Evolutionary conservation across 2,329 filamentous ascomycete genomes (phyloP).

Genomic region (Berkeleyomyces rouxiae): DNA sequence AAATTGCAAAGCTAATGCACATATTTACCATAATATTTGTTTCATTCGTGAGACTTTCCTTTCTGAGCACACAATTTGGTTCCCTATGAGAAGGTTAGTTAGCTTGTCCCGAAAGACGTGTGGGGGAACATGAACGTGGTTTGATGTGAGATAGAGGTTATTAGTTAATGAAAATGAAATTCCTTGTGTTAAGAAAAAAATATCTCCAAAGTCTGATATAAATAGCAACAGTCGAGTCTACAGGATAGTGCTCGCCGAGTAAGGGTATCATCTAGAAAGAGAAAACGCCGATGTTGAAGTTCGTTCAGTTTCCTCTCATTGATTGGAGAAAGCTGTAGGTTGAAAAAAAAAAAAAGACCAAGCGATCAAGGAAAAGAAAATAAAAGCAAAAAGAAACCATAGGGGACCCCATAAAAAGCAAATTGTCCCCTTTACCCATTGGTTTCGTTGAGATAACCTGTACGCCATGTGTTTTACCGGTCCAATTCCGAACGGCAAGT

Average conservation of each 20-base stretch:
- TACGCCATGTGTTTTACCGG: constrained; percentile 20
- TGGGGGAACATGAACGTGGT: background rate
- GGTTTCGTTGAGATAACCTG: constrained; percentile 32
- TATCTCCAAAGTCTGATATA: constrained; percentile 1
- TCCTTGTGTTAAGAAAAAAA: constrained; percentile 1
- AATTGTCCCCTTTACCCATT: constrained; percentile 4
- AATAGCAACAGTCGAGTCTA: constrained; percentile 3
- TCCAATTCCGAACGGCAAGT: constrained; percentile 13
- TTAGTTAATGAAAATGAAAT: background rate
- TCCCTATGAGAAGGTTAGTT: no score
- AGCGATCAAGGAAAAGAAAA: constrained; percentile 13
- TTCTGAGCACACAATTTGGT: no score
- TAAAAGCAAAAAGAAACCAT: constrained; percentile 7
- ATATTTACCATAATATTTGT: no score
- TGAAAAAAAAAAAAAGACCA: background rate
- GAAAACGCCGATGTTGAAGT: constrained; percentile 30
- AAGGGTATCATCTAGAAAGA: constrained; percentile 24
- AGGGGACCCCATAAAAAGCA: constrained; percentile 10
- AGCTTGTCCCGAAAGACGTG: no score
- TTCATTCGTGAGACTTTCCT: no score
- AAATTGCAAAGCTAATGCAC: no score
- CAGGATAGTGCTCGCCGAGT: background rate
- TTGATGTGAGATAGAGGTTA: background rate
- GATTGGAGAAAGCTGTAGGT: constrained; percentile 6
- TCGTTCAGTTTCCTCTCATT: constrained; percentile 27